Base-by-base conservation (phyloP, 2,329 filamentous ascomycete genomes). In the Fusarium anthophilum region DNA sequence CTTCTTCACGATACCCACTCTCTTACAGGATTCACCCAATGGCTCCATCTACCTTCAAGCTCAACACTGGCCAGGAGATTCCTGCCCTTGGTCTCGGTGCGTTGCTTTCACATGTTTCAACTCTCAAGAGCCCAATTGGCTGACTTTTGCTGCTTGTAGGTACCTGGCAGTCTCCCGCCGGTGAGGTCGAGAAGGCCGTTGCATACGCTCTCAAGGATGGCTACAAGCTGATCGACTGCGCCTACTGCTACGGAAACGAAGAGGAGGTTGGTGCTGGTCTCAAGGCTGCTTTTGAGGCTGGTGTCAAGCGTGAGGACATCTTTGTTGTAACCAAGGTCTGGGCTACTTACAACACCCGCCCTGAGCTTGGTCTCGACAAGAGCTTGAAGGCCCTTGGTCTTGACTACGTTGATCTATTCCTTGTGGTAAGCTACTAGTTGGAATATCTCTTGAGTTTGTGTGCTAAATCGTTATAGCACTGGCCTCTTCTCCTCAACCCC, bases 281-380 rank as follows among this genome's bases (percentile, higher is more conserved):
- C 61, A 90, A 91, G 80, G 91, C 93, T 63, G 94, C 92, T 37
- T 90, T 96, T 78, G 86, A 85, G 32, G 84, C 90, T 10, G 93
- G 93, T 30, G 86, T 93, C 77, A 93, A 92, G 87, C 89, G 94
- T 70, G 89, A 93, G 81, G 93, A 97, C 66, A 84, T 97, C 70
- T 97, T 96, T 84, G 90, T 97, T 67, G 93, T 94, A 62, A 94
- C 91, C 78, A 97, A 97, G 87, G 88, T 95, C 43, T 97, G 94
- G 93, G 92, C 91, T 79, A 94, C 93, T 57, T 95, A 93, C 85
- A 91, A 92, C 82, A 90, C 89, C 41, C 87, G 91, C 12, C 91
- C 91, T 11, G 91, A 93, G 82, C 85, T 92, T 77, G 91, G 88
- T 41, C 87, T 96, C 41, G 90, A 94, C 74, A 91, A 92, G 87